Percentiles rank a stretch among this genome's conserved stretches.
Evolutionary conservation across 2,329 filamentous ascomycete genomes (phyloP).

Genomic region (Pestalotiopsis fici): DNA sequence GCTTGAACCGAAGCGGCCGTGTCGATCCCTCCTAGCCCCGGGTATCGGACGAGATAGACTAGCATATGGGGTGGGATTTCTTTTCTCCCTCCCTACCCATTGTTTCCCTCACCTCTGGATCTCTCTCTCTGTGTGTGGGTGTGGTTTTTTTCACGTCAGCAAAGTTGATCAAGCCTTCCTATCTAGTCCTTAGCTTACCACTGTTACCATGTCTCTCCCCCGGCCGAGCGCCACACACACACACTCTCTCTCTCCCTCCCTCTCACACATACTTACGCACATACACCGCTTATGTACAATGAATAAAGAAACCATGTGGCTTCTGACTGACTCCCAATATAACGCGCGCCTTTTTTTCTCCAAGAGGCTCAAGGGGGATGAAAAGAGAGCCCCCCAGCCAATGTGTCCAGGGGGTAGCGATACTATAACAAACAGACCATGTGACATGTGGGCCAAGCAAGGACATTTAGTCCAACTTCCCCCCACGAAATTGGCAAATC

Average conservation of each 20-base stretch:
- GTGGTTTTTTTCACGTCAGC: neutral
- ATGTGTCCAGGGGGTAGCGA: too few species aligned
- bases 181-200: neutral
- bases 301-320: too few species aligned
- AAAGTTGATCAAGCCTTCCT: neutral
- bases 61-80: neutral
- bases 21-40: neutral
- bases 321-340: too few species aligned
- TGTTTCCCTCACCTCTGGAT: neutral
- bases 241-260: too few species aligned
- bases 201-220: neutral
- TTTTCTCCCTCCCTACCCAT: neutral
- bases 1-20: neutral
- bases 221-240: neutral
- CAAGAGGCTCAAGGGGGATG: too few species aligned
- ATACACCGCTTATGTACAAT: neutral
- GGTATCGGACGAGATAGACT: neutral
- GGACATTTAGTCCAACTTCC: too few species aligned
- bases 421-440: too few species aligned
- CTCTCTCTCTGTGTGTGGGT: neutral
- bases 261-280: neutral
- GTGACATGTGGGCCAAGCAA: too few species aligned
- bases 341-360: too few species aligned
- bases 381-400: too few species aligned
- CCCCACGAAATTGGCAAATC: too few species aligned